A percentile compares a stretch with the other conserved stretches of the same genome.
phyloP scores from a whole-genome alignment of 2,329 filamentous ascomycete genomes.

The Cryoendolithus antarcticus region DNA sequence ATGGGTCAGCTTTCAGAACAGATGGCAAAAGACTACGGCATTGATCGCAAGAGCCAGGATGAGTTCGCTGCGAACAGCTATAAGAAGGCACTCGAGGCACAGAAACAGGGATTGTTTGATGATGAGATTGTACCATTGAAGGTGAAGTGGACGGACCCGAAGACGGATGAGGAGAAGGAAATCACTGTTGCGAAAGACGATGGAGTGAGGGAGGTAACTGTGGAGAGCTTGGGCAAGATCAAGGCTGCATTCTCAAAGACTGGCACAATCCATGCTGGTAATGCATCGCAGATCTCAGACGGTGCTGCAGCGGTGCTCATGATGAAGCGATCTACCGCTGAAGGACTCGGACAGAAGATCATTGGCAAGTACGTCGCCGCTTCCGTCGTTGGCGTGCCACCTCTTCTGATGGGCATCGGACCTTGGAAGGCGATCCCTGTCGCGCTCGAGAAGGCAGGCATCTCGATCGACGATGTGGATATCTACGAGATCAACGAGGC shows the following conservation, averaged over 20 bases:
- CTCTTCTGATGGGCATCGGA: conserved; percentile 89
- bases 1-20: conserved; percentile 91
- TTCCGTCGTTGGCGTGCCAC: conserved; percentile 76
- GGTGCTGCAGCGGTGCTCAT: conserved; percentile 89
- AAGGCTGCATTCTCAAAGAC: conserved; percentile 80
- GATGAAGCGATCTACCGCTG: conserved; percentile 87
- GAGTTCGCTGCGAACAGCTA: conserved; percentile 89
- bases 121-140: conserved; percentile 81
- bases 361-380: conserved; percentile 85
- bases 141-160: conserved; percentile 80
- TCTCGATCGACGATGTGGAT: conserved; percentile 81
- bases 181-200: conserved; percentile 79
- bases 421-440: conserved; percentile 94
- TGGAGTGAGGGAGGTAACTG: conserved; percentile 73
- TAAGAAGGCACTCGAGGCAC: conserved; percentile 76
- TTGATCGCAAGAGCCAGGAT: conserved; percentile 66
- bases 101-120: conserved; percentile 79
- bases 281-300: conserved; percentile 90
- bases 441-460: conserved; percentile 74
- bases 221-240: conserved; percentile 83
- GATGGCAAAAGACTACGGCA: conserved; percentile 77
- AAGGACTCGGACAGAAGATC: conserved; percentile 76
- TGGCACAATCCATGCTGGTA: conserved; percentile 89
- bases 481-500: conserved; percentile 99
- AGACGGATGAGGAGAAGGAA: conserved; percentile 72